These are phyloP conservation scores for Gossypium schwendimanii DNA, from an alignment of 441 rosid species.

Conservation along the genomic window DNA sequence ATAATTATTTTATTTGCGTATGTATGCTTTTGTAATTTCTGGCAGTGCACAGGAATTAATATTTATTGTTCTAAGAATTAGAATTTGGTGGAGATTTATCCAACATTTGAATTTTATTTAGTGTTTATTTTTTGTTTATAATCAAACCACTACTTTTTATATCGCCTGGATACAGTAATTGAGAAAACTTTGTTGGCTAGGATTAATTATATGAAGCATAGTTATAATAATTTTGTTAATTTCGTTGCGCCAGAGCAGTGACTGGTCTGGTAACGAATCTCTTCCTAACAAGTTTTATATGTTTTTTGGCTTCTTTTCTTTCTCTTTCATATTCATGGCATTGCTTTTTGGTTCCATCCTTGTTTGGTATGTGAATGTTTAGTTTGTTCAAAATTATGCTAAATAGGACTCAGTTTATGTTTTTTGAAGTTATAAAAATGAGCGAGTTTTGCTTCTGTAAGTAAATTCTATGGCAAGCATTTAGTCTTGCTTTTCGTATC, in stretches of 20 bases:
- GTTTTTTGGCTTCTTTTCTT: background rate
- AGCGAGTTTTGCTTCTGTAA: background rate
- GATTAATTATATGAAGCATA: background rate
- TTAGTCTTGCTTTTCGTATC: too few relatives aligned
- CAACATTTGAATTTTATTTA: background rate
- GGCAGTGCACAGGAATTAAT: background rate
- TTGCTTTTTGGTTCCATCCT: constrained; percentile 1
- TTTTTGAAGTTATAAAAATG: background rate
- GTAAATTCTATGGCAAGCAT: background rate
- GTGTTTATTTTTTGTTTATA: background rate
- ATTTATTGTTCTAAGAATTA: background rate
- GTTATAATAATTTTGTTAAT: background rate
- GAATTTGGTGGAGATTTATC: background rate
- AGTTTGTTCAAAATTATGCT: background rate
- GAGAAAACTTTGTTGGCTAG: background rate
- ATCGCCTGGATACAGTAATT: background rate
- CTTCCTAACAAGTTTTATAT: background rate
- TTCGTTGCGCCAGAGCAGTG: background rate
- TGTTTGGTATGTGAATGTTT: background rate
- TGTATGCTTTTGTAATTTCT: background rate
- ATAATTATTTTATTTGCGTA: background rate
- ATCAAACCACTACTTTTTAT: background rate
- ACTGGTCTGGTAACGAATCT: too few relatives aligned
- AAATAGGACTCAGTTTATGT: background rate
- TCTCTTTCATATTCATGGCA: background rate